phyloP scores from a whole-genome alignment of 2,329 filamentous ascomycete species.

The Colletotrichum lini region DNA sequence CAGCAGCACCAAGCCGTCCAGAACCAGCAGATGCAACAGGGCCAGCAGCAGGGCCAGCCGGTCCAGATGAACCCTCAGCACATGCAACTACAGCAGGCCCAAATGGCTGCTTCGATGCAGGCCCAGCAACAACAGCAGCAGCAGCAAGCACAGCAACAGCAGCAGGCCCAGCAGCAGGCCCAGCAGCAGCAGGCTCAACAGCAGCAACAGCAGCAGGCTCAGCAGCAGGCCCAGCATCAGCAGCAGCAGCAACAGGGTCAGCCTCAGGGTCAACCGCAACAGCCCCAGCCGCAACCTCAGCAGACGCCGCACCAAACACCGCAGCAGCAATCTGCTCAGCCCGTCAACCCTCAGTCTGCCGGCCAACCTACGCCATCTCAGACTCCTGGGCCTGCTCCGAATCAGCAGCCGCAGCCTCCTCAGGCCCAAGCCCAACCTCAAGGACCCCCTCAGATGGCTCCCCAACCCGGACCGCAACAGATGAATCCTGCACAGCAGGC shows the following conservation, averaged over 20 bases:
- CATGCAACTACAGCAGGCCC: constrained; percentile 61
- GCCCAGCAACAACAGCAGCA: constrained; percentile 57
- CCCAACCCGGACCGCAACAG: constrained; percentile 51
- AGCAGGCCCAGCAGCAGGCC: constrained; percentile 57
- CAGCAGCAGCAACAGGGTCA: constrained; percentile 51
- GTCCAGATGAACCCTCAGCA: constrained; percentile 65
- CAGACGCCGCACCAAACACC: constrained; percentile 46
- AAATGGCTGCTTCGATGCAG: constrained; percentile 55
- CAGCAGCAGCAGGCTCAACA: constrained; percentile 54
- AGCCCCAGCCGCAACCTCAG: constrained; percentile 54
- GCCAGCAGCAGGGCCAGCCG: constrained; percentile 61
- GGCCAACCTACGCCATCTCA: constrained; percentile 44
- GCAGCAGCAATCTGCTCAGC: constrained; percentile 42
- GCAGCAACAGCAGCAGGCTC: constrained; percentile 54
- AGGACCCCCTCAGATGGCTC: constrained; percentile 52
- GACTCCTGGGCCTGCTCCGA: constrained; percentile 42
- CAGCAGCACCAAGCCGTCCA: constrained; percentile 54
- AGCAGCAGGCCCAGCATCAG: constrained; percentile 53
- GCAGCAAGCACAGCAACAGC: constrained; percentile 53
- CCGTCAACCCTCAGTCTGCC: constrained; percentile 42
- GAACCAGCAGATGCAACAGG: constrained; percentile 58
- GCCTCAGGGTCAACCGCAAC: constrained; percentile 51
- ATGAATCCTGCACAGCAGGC: constrained; percentile 45
- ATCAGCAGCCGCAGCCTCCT: constrained; percentile 48
- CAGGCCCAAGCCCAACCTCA: constrained; percentile 48